Base-by-base conservation (phyloP, 768 basidiomycete genomes). In the Chalciporus piperatus region DNA sequence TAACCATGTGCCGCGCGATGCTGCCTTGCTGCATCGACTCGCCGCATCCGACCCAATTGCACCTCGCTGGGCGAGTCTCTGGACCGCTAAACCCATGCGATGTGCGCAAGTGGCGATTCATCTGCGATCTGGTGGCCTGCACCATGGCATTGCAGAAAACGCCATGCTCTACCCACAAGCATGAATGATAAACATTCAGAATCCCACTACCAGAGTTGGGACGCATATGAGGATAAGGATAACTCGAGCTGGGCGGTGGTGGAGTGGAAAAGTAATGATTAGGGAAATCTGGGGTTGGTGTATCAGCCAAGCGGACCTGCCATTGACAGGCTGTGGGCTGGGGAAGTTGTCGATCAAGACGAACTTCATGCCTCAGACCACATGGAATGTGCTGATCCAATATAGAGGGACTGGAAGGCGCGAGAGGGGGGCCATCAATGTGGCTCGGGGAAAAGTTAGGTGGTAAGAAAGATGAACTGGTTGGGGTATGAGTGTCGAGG, bases 11-110 rank as follows among this genome's bases (percentile, higher is more conserved):
- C 32, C 64, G 64, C 10, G 61, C 63, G 19, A 65, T 59, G 51
- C 61, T 66, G 23, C 64, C 63, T 37, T 64, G 63, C 13, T 65
- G 64, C 63, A 65, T 65, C 25, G 20, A 51, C 25, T 58, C 56
- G 20, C 33, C 37, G 25, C 64, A 65, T 42, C 56, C 51, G 1
- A 35, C 41, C 64, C 64, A 66, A 37, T 32, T 20, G 50, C 63
- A 66, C 30, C 32, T 55, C 17, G 53, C 57, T 25, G 49, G 59
- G 47, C 38, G 59, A 41, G 54, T 49, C 16, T 64, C 64, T 42
- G 61, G 46, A 25, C 63, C 63, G 1, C 54, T 41, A 16, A 64
- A 64, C 11, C 54, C 59, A 32, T 66, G 63, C n/a, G 41, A 27
- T 16, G 54, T 39, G 30, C 64, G 63, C 42, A 66, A 39, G 47